Evolutionary conservation across 345 rosid genomes (phyloP), one percentile per base, ranked within the genome.

Genomic region (Hypericum perforatum): DNA sequence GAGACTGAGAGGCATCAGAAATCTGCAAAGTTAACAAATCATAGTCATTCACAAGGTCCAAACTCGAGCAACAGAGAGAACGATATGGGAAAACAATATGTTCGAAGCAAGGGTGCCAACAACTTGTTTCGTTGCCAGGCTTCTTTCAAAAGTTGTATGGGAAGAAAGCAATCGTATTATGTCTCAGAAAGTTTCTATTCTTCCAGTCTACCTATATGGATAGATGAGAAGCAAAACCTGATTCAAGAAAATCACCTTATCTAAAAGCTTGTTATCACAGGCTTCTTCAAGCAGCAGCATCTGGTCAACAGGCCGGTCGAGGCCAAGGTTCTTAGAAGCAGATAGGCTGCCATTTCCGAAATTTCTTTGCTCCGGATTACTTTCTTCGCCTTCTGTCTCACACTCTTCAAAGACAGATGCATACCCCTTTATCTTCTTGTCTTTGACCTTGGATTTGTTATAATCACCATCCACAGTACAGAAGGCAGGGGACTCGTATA

Each of bases 401-500:
- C 22, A 52, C 48, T 38, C 63, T 32, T 51, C 44, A 51, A 7
- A 29, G 55, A 12, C 43, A 53, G 55, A 29, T 14, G 29, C 67
- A 59, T 62, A 69, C 45, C 68, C 22, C 53, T 9, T 56, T 29
- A 41, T 16, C 52, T 70, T 75, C 47, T 61, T 70, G 45, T 65
- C 81, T 40, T 57, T 45, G 37, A 29, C 39, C 48, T 52, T 44
- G 13, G 53, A 68, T 39, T 59, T 69, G 59, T 32, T 29, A 53
- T n/a, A n/a, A n/a, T 68, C 45, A 59, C 57, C 74, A 54, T 73
- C 82, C 45, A 45, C 50, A 2, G 78, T 66, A 63, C 72, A 78
- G 45, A 78, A 53, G 45, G 64, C 45, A 12, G 79, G 80, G 6
- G 94, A 82, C 37, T 86, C 83, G 56, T 74, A 78, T 32, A 49